Evolutionary conservation across 1,139 yeast species (phyloP).

Genomic region (Candida dubliniensis): DNA sequence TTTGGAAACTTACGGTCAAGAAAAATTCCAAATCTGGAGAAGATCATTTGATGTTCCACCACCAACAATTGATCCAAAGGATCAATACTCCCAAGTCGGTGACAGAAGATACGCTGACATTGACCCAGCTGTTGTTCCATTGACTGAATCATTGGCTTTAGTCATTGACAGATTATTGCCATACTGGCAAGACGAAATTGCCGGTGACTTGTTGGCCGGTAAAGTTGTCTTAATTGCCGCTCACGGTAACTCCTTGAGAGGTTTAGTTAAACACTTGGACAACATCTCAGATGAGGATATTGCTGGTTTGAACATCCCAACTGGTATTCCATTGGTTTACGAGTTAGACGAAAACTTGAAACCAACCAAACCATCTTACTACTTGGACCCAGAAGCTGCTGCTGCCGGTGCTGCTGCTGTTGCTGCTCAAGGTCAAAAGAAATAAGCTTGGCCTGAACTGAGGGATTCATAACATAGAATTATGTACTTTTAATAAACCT

Average conservation of each 20-base stretch:
- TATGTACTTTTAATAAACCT: neutral
- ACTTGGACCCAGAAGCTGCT: constrained; percentile 99
- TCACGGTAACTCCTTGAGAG: constrained; percentile 99
- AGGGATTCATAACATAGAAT: too few species aligned
- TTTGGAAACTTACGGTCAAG: constrained; percentile 83
- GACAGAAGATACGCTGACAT: constrained; percentile 83
- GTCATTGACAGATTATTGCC: constrained; percentile 97
- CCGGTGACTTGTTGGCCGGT: constrained; percentile 79
- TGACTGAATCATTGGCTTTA: constrained; percentile 91
- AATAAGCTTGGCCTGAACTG: constrained; percentile 20
- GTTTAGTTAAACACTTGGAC: constrained; percentile 94
- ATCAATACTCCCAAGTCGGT: constrained; percentile 80
- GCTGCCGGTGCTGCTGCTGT: constrained; percentile 99
- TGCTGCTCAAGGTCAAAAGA: constrained; percentile 85
- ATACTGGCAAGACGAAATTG: constrained; percentile 94
- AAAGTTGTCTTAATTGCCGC: constrained; percentile 94
- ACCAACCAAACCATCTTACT: constrained; percentile 92
- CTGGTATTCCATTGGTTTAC: constrained; percentile 98
- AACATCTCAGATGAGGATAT: constrained; percentile 89
- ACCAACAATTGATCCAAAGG: constrained; percentile 76
- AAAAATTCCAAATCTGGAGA: constrained; percentile 96
- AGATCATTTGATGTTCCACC: constrained; percentile 98
- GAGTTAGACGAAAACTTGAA: constrained; percentile 86
- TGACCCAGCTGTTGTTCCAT: constrained; percentile 85
- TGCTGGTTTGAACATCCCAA: constrained; percentile 94